Evolutionary conservation across 768 basidiomycete genomes (phyloP), one percentile per base, ranked within the genome.

Genomic region (Trametes cubensis): DNA sequence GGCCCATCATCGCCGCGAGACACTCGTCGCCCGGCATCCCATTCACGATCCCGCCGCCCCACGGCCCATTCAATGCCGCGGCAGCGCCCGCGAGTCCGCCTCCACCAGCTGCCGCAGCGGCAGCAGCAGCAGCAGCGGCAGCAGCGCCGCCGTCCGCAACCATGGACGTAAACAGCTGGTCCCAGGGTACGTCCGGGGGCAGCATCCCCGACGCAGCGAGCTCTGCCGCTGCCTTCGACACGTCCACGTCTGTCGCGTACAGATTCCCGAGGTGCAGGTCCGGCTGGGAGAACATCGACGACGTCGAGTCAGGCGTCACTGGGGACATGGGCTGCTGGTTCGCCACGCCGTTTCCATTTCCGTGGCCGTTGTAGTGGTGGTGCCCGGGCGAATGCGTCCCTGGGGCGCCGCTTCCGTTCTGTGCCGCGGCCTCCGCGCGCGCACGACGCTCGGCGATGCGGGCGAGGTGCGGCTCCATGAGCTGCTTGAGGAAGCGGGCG

Each of bases 401-500:
- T 34, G 34, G 34, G 4, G 26, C 10, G 48, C 10, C n/a, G 20
- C 45, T 15, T 5, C 20, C 48, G 26, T 15, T 28, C 25, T 26
- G 15, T 26, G 25, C 48, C 14, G 48, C 26, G 48, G 48, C 23
- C 1, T 23, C 20, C 45, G 45, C 48, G 26, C 48, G 48, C 15
- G 48, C 48, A 14, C 48, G 48, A 11, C 48, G 48, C 52, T 62
- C 60, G 14, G 60, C 57, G 20, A 65, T 28, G 34, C 64, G 60
- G 4, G 58, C n/a, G 58, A 62, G 5, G 50, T 66, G 65, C 7
- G 65, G 61, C 44, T 66, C 65, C 58, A 66, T 56, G 40, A 62
- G 65, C 46, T 60, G 55, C 57, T 68, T 66, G 23, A 71, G 56
- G 62, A 71, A 69, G 54, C 65, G 64, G 1, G 68, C 66, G 60